phyloP scores from a whole-genome alignment of 2,329 filamentous ascomycete species.

The Fulvia fulva region DNA sequence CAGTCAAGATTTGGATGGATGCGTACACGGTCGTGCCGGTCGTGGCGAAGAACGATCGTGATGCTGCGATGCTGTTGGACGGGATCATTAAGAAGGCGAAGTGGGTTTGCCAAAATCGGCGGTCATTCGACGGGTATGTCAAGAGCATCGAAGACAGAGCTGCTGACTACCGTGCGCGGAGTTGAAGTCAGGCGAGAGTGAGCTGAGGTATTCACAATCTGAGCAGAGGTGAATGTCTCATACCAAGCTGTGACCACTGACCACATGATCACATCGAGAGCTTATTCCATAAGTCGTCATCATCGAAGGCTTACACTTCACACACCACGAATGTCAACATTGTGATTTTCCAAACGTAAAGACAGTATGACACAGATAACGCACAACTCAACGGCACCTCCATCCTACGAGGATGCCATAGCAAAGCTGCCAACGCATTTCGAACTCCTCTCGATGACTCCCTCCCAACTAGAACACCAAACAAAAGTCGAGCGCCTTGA shows the following conservation, averaged over 20 bases:
- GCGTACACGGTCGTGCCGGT: not conserved
- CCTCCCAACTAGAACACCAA: not conserved
- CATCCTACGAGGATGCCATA: not conserved
- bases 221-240: not conserved
- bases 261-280: not conserved
- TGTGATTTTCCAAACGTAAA: too few species aligned
- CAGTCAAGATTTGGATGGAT: not conserved
- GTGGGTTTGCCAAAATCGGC: not conserved
- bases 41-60: not conserved
- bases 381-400: not conserved
- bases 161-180: not conserved
- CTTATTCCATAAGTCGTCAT: not conserved
- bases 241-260: not conserved
- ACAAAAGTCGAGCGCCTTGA: not conserved
- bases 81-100: not conserved
- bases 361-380: too few species aligned
- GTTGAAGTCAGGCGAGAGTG: not conserved
- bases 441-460: not conserved
- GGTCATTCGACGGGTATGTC: too few species aligned
- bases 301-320: not conserved
- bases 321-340: not conserved
- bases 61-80: not conserved
- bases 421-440: not conserved
- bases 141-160: not conserved
- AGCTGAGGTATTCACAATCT: not conserved